Evolutionary conservation across 2,329 filamentous ascomycete species (phyloP).

Genomic region (Akanthomyces muscarius): DNA sequence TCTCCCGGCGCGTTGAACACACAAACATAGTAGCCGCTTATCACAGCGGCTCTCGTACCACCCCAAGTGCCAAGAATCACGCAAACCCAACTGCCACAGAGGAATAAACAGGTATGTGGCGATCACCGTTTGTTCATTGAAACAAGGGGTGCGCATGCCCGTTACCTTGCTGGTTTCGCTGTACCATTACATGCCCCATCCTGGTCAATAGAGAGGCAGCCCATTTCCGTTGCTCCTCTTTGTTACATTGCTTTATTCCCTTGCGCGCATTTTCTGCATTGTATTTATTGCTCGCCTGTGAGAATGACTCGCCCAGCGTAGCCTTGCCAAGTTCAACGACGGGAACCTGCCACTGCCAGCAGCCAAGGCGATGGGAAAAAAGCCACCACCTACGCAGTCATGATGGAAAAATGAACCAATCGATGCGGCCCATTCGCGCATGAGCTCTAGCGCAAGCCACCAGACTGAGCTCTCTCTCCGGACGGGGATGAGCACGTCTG

Average conservation of each 20-base stretch:
- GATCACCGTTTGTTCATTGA: slow-evolving; percentile 9
- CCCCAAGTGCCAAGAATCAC: slow-evolving; percentile 6
- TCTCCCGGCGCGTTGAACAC: neutral
- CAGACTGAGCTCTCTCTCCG: neutral
- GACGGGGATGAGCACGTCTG: neutral
- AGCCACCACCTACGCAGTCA: slow-evolving; percentile 7
- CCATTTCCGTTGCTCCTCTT: neutral
- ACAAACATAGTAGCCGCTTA: neutral
- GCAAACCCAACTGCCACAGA: neutral
- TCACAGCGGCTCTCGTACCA: neutral
- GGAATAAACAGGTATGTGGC: neutral
- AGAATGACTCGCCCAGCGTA: neutral
- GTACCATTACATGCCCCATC: neutral
- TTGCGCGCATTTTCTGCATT: neutral
- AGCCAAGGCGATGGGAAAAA: slow-evolving; percentile 1
- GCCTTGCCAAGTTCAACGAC: neutral
- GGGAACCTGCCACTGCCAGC: neutral
- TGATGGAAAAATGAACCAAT: slow-evolving; percentile 11
- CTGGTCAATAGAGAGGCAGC: neutral
- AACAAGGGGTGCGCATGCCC: neutral
- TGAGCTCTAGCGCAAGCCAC: slow-evolving; percentile 11
- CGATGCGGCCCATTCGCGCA: slow-evolving; percentile 10
- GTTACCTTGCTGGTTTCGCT: slow-evolving; percentile 2
- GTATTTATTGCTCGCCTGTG: neutral
- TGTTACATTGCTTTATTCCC: neutral